A percentile compares a stretch with the other conserved stretches of the same genome.
Conservation (phyloP, 148 eudicot genomes). For the Talinum fruticosum region DNA sequence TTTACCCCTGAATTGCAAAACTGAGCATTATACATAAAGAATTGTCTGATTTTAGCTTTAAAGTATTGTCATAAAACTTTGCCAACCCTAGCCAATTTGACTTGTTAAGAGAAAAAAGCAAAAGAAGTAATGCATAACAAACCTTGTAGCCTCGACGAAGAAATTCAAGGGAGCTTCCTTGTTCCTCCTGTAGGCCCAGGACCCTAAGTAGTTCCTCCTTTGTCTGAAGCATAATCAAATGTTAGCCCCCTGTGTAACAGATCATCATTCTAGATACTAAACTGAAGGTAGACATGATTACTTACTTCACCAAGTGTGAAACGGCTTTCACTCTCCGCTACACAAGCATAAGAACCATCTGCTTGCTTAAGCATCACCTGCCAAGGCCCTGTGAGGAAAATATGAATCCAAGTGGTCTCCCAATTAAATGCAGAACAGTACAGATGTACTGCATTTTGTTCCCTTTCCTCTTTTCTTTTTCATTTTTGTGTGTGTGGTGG, state of each 20-base stretch:
- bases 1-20: no score
- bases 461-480: background rate
- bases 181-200: slow-evolving; percentile 89
- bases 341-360: slow-evolving; percentile 89
- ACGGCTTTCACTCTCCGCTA: slow-evolving; percentile 90
- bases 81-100: background rate
- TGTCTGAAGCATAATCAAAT: slow-evolving; percentile 47
- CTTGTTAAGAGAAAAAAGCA: background rate
- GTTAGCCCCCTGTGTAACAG: background rate
- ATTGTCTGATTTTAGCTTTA: background rate
- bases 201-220: slow-evolving; percentile 97
- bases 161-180: slow-evolving; percentile 90
- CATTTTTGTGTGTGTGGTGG: background rate
- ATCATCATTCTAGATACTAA: background rate
- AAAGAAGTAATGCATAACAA: slow-evolving; percentile 5
- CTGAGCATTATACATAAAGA: background rate
- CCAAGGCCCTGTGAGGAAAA: slow-evolving; percentile 77
- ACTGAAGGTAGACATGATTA: slow-evolving; percentile 13
- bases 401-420: slow-evolving; percentile 8
- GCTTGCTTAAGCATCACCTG: slow-evolving; percentile 97
- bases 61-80: background rate
- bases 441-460: background rate
- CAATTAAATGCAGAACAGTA: background rate
- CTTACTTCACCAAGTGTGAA: slow-evolving; percentile 89
- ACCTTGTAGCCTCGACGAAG: slow-evolving; percentile 97